Evolutionary conservation across 2,329 filamentous ascomycete species (phyloP), one percentile per base, ranked within the genome.

Genomic region (Intubia oerlemansii): DNA sequence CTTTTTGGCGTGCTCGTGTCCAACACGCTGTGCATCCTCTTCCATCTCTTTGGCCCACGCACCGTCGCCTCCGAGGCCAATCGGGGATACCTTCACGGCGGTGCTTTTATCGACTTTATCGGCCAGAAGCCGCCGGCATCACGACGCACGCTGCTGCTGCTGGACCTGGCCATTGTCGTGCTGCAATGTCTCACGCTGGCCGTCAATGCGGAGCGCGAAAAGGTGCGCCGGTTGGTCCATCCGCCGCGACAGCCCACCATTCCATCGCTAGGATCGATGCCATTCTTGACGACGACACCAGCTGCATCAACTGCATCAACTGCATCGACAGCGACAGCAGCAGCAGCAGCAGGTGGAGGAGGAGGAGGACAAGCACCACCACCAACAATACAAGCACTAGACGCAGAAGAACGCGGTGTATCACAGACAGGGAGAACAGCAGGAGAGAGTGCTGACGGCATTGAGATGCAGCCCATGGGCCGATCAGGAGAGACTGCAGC

Each of bases 101-200:
- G 71, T 19, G 52, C 75, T 28, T 54, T 76, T 15, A 60, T 75
- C 39, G 71, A 77, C 41, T 70, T 77, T 38, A 56, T 77, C 38
- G 71, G 71, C 10, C 70, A 77, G 44, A 62, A 60, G 38, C 64
- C 68, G 4, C 64, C 70, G 2, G 56, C 58, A 2, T 69, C 64
- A 15, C 57, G 57, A 36, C 40, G 64, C 11, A 57, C 61, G 28
- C 56, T 73, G 25, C 37, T 74, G 5, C 40, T 62, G 3, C 46
- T 66, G 24, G 71, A 77, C 43, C 15, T 62, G 6, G 39, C 65
- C 17, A 54, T 76, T 7, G 40, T 74, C 22, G 48, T 45, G 2
- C 39, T 73, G 10, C 71, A 77, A 44, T 66, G 64, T 36, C 44
- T 73, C 24, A 72, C 75, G 68, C 46, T 76, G 32, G 55, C 66